Conservation (phyloP, 768 basidiomycete genomes). For the Pisolithus sp. region DNA sequence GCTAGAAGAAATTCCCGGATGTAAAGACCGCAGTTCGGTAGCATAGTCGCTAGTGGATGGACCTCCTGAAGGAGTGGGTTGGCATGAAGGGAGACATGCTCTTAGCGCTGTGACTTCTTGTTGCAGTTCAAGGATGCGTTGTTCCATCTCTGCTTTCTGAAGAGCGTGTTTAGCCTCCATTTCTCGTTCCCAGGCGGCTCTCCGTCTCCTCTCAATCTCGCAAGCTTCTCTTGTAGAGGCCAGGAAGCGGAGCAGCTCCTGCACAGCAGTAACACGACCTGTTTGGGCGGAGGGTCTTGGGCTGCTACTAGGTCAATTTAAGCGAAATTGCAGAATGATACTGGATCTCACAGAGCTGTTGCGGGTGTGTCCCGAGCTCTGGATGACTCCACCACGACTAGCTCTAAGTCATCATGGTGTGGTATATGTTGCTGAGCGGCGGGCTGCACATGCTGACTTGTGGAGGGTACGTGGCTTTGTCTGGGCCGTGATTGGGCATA, state of each 20-base stretch:
- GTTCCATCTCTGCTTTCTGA: slow-evolving; percentile 54
- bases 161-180: slow-evolving; percentile 55
- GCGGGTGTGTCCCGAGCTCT: slow-evolving; percentile 22
- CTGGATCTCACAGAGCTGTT: slow-evolving; percentile 32
- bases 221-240: slow-evolving; percentile 53
- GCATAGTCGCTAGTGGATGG: slow-evolving; percentile 1
- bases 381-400: slow-evolving; percentile 45
- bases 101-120: slow-evolving; percentile 45
- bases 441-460: background rate
- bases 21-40: slow-evolving; percentile 6
- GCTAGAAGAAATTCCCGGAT: slow-evolving; percentile 5
- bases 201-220: slow-evolving; percentile 52
- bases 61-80: slow-evolving; percentile 1
- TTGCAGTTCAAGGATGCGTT: slow-evolving; percentile 47
- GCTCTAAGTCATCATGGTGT: slow-evolving; percentile 60
- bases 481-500: slow-evolving; percentile 40
- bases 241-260: slow-evolving; percentile 56
- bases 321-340: slow-evolving; percentile 1
- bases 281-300: slow-evolving; percentile 22
- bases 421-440: slow-evolving; percentile 31
- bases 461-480: slow-evolving; percentile 7
- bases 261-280: slow-evolving; percentile 40
- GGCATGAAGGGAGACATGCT: slow-evolving; percentile 29
- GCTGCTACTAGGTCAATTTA: slow-evolving; percentile 2
- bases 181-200: slow-evolving; percentile 62